Percentiles rank a stretch among this genome's conserved stretches.
phyloP scores from a whole-genome alignment of 2,329 filamentous ascomycete species.

The Tolypocladium guangdongense region DNA sequence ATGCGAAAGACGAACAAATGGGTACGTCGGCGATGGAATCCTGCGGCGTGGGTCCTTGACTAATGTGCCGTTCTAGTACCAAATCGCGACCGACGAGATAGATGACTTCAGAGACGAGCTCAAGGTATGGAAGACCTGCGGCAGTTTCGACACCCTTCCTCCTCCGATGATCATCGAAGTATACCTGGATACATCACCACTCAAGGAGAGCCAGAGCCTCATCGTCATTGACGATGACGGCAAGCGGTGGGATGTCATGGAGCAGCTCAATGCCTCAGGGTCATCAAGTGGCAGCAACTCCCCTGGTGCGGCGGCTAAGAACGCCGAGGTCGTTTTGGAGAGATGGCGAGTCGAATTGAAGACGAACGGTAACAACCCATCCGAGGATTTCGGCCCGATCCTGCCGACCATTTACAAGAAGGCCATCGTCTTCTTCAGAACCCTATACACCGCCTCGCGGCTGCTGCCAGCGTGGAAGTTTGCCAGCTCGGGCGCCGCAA shows the following conservation, averaged over 20 bases:
- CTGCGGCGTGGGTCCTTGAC: background rate
- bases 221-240: conserved; percentile 82
- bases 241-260: conserved; percentile 85
- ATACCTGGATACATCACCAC: conserved; percentile 68
- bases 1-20: conserved; percentile 67
- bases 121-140: conserved; percentile 68
- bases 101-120: conserved; percentile 78
- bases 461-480: conserved; percentile 83
- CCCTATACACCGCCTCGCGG: conserved; percentile 71
- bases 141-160: conserved; percentile 66
- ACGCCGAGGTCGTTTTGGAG: conserved; percentile 74
- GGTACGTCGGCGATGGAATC: conserved; percentile 38
- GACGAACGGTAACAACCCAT: conserved; percentile 32
- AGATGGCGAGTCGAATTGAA: conserved; percentile 83
- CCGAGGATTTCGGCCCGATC: conserved; percentile 47
- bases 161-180: conserved; percentile 83
- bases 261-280: conserved; percentile 60
- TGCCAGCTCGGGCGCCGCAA: conserved; percentile 59
- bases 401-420: conserved; percentile 94
- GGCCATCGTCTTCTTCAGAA: conserved; percentile 87
- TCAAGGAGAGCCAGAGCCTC: conserved; percentile 76
- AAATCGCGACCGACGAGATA: conserved; percentile 87
- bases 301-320: conserved; percentile 29
- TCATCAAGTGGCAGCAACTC: conserved; percentile 37
- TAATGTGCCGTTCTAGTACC: conserved; percentile 53